Percentiles rank a stretch among this genome's conserved stretches.
Conservation (phyloP, 768 basidiomycete genomes). For the Pleurotus tuoliensis region DNA sequence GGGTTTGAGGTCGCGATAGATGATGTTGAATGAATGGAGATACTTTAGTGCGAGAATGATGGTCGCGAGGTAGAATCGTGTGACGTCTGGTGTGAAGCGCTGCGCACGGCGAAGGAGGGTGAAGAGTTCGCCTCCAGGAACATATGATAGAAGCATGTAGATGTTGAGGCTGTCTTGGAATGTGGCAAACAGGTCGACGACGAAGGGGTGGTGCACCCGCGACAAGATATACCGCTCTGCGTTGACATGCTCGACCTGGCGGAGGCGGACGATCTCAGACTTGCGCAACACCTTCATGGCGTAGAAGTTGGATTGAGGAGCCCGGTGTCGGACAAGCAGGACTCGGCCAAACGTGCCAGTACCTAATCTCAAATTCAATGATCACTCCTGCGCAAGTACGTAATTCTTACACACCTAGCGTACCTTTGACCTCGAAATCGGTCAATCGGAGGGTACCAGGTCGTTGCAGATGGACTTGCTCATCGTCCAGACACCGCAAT, state of each 20-base stretch:
- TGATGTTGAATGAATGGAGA: conserved; percentile 93
- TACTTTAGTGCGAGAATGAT: conserved; percentile 95
- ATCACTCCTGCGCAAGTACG: conserved; percentile 2
- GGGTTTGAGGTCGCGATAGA: conserved; percentile 97
- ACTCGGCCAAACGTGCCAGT: conserved; percentile 97
- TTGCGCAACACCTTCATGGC: conserved; percentile 91
- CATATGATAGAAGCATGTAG: conserved; percentile 96
- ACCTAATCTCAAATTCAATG: conserved; percentile 42
- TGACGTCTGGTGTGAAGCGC: conserved; percentile 94
- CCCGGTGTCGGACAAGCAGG: conserved; percentile 76
- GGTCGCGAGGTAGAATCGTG: conserved; percentile 95
- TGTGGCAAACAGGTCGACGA: conserved; percentile 93
- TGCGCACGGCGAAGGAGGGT: conserved; percentile 93
- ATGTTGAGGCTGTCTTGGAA: conserved; percentile 96
- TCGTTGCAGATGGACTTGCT: conserved; percentile 58
- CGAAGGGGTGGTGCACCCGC: conserved; percentile 88
- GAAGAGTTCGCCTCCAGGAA: conserved; percentile 97
- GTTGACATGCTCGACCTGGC: conserved; percentile 97
- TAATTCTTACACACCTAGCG: conserved; percentile 51
- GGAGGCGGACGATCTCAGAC: conserved; percentile 79
- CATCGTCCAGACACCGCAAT: conserved; percentile 62
- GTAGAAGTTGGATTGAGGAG: conserved; percentile 54
- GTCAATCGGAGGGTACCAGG: conserved; percentile 58
- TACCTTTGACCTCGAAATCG: conserved; percentile 80
- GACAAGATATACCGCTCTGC: conserved; percentile 94